Base-by-base conservation (phyloP, 2,329 filamentous ascomycete species). In the Emmonsia crescens region DNA sequence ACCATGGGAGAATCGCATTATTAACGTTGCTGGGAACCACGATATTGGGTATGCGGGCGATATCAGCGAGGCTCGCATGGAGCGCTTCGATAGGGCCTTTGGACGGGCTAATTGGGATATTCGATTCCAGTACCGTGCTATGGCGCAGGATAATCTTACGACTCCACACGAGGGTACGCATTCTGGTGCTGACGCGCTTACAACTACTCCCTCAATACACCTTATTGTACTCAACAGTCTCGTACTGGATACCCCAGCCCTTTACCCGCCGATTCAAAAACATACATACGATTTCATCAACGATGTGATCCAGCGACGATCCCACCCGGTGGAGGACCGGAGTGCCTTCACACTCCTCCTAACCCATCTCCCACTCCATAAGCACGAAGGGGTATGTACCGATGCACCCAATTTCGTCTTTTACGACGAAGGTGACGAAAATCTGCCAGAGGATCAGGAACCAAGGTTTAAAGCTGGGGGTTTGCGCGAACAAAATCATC, bases 1-100 rank as follows among this genome's bases (percentile, higher is more conserved):
- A 19, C 19, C 40, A 12, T 97, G 94, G 94, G 75, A 80, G n/a
- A 82, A 79, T 48, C 83, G 88, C 61, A 81, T 96, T 65, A 91
- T 99, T 72, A 95, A 96, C 67, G 85, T 97, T 31, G 91, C 86
- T 0, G 94, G 94, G 1, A 99, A 99, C 71, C 94, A 99, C 72
- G 94, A 99, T 73, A 87, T 99, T 70, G 94, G 94, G 40, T 99
- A 99, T 72, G 91, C 92, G 0, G 94, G 94, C 2, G 94, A 99
- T 73, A 82, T 97, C 64, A 91, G 88, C 48, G 77, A 81, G n/a
- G 80, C 85, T 64, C 85, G 91, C 3, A 80, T 96, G 60, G 79
- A 84, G 33, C 84, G 94, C 1, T 99, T 97, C 71, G 91, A 96
- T 75, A 80, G 82, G 27, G 83, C 83, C 1, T 99, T 96, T 77